Evolutionary conservation across 148 eudicot species (phyloP), one percentile per base, ranked within the genome.

Genomic region (Camellia lanceoleosa): DNA sequence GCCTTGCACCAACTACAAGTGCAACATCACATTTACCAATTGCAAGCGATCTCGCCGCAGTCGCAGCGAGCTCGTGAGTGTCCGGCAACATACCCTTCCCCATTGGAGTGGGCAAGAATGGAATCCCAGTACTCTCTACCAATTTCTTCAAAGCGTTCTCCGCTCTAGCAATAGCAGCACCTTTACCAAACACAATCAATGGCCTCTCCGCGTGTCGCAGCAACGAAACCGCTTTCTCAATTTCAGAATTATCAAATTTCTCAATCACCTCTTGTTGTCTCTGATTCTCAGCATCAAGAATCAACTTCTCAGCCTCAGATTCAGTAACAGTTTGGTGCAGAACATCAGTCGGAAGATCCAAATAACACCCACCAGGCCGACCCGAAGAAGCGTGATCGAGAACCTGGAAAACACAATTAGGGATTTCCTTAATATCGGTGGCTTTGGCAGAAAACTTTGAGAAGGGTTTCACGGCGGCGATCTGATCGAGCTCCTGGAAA

Each of bases 11-110:
- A 58, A 96, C 86, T 3, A 96, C 89, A 42, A 96, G 82, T 0
- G 98, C 98, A 61, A 96, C 99, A 66, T 96, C 99, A 79, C 99
- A 93, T 78, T 90, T 90, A 0, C 99, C 99, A 14, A 96, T 96
- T 0, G 98, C 99, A 0, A 96, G 83, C 3, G 99, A 96, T 68
- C 99, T 64, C 0, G 99, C 97, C 0, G 98, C 99, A 0, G 97
- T 93, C 0, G 99, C 98, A 0, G 99, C 98, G 54, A 96, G 78
- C 47, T 92, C 94, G 67, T 96, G 99, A 5, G 80, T 84, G 54
- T 96, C 99, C 0, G 98, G 89, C n/a, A 96, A 46, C 84, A 96
- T 83, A 0, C 99, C 99, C 86, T 96, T 96, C 71, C 97, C 99
- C 99, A 96, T 96, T 0, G 99, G 99, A 3, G 99, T 96, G 0